Evolutionary conservation across 306 rosid species (phyloP).

Genomic region (Cicer chorassanicum): DNA sequence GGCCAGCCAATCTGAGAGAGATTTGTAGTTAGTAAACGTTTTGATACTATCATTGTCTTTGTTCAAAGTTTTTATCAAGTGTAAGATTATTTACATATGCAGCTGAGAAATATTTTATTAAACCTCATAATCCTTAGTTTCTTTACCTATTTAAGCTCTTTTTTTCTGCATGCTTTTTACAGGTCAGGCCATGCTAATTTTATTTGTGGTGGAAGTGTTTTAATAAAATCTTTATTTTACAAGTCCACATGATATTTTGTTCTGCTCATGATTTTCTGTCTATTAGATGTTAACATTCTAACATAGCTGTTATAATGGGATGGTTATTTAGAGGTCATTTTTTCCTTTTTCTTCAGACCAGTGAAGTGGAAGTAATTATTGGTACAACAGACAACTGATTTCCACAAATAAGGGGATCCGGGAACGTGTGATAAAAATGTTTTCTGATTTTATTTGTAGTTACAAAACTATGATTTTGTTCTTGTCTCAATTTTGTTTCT

Average conservation of each 20-base stretch:
- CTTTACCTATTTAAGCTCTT: constrained; percentile 27
- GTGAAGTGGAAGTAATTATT: background rate
- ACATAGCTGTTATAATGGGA: background rate
- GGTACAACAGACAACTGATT: background rate
- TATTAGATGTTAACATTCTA: background rate
- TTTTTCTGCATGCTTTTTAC: constrained; percentile 29
- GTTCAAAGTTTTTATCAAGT: constrained; percentile 36
- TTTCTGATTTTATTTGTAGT: background rate
- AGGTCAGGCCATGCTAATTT: constrained; percentile 21
- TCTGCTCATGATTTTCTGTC: background rate
- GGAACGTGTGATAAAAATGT: background rate
- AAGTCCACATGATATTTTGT: background rate
- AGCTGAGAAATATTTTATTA: constrained; percentile 28
- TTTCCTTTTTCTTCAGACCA: background rate
- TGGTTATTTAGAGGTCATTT: too few relatives aligned
- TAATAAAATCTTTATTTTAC: background rate
- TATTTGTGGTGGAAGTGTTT: background rate
- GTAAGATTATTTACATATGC: constrained; percentile 31
- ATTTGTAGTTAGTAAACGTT: constrained; percentile 39
- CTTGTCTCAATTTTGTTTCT: too few relatives aligned
- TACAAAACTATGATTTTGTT: background rate
- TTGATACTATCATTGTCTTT: constrained; percentile 32
- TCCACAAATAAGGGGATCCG: background rate
- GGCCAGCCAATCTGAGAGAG: constrained; percentile 76
- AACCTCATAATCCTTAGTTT: background rate